These are phyloP conservation scores for Scheffersomyces coipomensis DNA, from an alignment of 805 yeast species.

Conservation along the genomic window DNA sequence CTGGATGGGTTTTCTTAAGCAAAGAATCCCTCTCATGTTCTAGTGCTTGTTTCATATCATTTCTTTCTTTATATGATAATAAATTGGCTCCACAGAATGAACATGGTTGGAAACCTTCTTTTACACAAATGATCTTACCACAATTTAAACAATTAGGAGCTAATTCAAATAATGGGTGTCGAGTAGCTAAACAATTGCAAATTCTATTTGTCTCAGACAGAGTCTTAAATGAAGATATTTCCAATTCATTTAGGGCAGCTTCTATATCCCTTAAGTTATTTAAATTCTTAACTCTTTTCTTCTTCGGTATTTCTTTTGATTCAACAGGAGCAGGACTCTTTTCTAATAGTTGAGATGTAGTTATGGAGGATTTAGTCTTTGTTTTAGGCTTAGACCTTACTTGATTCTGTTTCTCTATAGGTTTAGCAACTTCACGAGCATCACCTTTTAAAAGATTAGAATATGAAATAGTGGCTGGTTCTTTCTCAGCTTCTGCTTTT, in stretches of 20 bases:
- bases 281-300: constrained; percentile 35
- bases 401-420: background rate
- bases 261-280: constrained; percentile 66
- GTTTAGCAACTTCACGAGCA: no score
- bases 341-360: constrained; percentile 47
- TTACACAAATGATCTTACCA: constrained; percentile 88
- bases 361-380: constrained; percentile 21
- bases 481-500: background rate
- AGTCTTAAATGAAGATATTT: constrained; percentile 18
- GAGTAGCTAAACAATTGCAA: constrained; percentile 83
- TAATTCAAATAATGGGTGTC: constrained; percentile 84
- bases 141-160: constrained; percentile 94
- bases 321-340: constrained; percentile 23
- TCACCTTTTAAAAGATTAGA: no score
- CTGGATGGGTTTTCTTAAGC: constrained; percentile 25
- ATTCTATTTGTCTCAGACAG: constrained; percentile 19
- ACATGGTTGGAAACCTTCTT: constrained; percentile 91
- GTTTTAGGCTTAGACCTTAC: background rate
- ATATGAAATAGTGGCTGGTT: constrained; percentile 5
- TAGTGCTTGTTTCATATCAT: constrained; percentile 53
- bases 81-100: constrained; percentile 74
- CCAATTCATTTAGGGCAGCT: constrained; percentile 54
- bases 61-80: constrained; percentile 59
- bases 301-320: constrained; percentile 27
- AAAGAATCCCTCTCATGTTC: constrained; percentile 49